A percentile compares a stretch with the other conserved stretches of the same genome.
Evolutionary conservation across 2,329 filamentous ascomycete species (phyloP).

Genomic region (Claviceps maximensis): DNA sequence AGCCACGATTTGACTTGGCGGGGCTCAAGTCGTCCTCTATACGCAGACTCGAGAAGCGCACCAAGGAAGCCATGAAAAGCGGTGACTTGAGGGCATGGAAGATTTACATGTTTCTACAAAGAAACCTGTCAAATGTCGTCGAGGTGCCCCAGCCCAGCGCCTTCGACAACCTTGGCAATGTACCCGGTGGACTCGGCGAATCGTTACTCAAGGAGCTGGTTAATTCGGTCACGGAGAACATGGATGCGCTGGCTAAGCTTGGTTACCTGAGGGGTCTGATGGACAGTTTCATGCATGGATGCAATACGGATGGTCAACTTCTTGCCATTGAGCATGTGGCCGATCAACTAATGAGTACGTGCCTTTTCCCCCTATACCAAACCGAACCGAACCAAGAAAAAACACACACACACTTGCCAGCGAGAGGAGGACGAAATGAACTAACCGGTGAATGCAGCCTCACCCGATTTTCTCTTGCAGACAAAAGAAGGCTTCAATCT

Average conservation of each 20-base stretch:
- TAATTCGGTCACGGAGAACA: conserved; percentile 17
- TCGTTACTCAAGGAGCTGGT: conserved; percentile 21
- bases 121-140: conserved; percentile 20
- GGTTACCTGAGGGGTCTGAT: conserved; percentile 27
- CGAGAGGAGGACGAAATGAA: not conserved
- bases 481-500: conserved; percentile 22
- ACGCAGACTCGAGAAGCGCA: conserved; percentile 23
- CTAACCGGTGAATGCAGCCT: conserved; percentile 10
- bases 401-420: not conserved
- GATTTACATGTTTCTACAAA: conserved; percentile 29
- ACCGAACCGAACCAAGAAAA: not conserved
- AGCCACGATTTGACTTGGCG: conserved; percentile 10
- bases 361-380: not conserved
- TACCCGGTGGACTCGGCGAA: conserved; percentile 18
- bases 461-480: conserved; percentile 15
- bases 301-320: conserved; percentile 26
- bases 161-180: conserved; percentile 17
- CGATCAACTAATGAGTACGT: conserved; percentile 25
- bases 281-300: conserved; percentile 16
- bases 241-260: conserved; percentile 20
- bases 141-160: conserved; percentile 19
- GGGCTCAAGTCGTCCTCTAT: conserved; percentile 19
- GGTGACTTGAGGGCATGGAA: conserved; percentile 32
- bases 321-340: conserved; percentile 31
- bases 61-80: conserved; percentile 18